A percentile compares a stretch with the other conserved stretches of the same genome.
Evolutionary conservation across 768 basidiomycete species (phyloP).

Genomic region (Myochromella boudieri): DNA sequence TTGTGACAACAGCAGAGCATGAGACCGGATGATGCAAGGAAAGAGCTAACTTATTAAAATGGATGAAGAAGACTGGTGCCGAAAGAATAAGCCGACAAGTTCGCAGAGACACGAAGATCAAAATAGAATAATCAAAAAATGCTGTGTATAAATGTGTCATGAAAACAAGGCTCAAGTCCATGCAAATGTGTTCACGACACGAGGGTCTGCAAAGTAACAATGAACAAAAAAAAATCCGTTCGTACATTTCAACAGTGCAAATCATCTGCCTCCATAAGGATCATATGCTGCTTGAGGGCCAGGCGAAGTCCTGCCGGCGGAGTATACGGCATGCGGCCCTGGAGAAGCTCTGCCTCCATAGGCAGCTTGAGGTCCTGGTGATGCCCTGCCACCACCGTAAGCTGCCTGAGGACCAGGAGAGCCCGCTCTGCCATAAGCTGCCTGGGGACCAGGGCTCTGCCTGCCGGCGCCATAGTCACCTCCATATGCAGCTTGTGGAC

Average conservation of each 20-base stretch:
- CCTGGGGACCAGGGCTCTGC: conserved; percentile 41
- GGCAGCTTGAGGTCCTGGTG: conserved; percentile 32
- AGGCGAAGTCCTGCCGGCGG: conserved; percentile 35
- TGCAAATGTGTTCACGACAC: conserved; percentile 11
- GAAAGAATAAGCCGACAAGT: conserved; percentile 4
- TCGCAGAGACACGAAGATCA: conserved; percentile 2
- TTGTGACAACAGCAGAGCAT: not conserved
- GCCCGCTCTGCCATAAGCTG: conserved; percentile 26
- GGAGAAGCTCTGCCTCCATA: conserved; percentile 36
- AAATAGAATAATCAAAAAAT: conserved; percentile 10
- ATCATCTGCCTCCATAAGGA: conserved; percentile 15
- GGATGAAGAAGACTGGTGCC: not conserved
- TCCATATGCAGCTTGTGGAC: conserved; percentile 35
- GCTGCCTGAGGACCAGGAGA: conserved; percentile 49
- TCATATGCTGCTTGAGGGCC: conserved; percentile 45
- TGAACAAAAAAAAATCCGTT: conserved; percentile 9
- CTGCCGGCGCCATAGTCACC: conserved; percentile 31
- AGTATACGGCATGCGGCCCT: conserved; percentile 44
- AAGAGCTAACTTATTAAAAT: conserved; percentile 11
- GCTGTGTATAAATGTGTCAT: conserved; percentile 6
- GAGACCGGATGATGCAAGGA: not conserved
- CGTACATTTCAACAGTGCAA: conserved; percentile 1
- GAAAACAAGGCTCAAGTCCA: conserved; percentile 10
- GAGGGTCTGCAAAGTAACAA: conserved; percentile 8
- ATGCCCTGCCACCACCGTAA: conserved; percentile 37